Conservation (phyloP, 768 basidiomycete species). For the Boletus subcaerulescens region DNA sequence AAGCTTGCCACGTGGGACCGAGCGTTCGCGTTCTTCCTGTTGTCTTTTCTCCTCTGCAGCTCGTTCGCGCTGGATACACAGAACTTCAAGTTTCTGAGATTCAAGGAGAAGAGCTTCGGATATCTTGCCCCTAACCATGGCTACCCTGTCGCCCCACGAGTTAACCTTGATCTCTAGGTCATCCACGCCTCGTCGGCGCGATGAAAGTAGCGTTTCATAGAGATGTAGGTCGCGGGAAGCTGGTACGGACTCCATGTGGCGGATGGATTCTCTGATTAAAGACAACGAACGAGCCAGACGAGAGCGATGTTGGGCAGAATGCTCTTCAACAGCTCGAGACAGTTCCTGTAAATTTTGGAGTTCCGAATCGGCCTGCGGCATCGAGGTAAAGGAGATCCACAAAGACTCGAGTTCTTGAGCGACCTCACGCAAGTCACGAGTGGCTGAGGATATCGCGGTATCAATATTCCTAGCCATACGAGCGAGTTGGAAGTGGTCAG, state of each 20-base stretch:
- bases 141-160: constrained; percentile 44
- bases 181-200: constrained; percentile 49
- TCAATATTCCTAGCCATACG: constrained; percentile 56
- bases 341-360: constrained; percentile 37
- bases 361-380: constrained; percentile 28
- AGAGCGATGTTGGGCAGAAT: constrained; percentile 34
- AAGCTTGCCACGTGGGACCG: constrained; percentile 34
- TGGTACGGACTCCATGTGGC: constrained; percentile 51
- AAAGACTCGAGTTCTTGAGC: constrained; percentile 40
- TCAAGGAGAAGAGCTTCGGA: constrained; percentile 42
- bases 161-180: constrained; percentile 48
- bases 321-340: constrained; percentile 34
- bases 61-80: constrained; percentile 30
- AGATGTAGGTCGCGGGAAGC: constrained; percentile 41
- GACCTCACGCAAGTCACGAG: constrained; percentile 39
- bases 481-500: constrained; percentile 49
- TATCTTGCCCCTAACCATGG: constrained; percentile 31
- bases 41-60: constrained; percentile 25
- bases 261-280: constrained; percentile 52
- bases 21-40: constrained; percentile 15
- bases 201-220: constrained; percentile 46
- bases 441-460: constrained; percentile 34
- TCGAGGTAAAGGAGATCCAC: constrained; percentile 34
- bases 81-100: constrained; percentile 40
- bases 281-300: constrained; percentile 48